Percentiles rank a stretch among this genome's conserved stretches.
These are phyloP conservation scores for Plasmodium billcollinsi DNA, from an alignment of 169 alveolate species.

Conservation along the genomic window DNA sequence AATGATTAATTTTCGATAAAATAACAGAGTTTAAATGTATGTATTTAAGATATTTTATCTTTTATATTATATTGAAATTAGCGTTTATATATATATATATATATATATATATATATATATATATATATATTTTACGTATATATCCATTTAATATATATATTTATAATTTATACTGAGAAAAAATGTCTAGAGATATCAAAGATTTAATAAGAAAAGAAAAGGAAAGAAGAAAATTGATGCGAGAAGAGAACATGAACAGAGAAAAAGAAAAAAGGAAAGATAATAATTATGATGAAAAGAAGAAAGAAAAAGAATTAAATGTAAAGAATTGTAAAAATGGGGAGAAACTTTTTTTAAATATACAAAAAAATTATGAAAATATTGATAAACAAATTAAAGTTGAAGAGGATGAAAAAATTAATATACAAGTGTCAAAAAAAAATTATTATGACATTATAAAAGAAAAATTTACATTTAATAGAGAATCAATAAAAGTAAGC, in stretches of 20 bases:
- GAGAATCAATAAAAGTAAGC: constrained; percentile 6
- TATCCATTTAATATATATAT: too few relatives aligned
- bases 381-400: neutral
- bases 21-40: too few relatives aligned
- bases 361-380: constrained; percentile 38
- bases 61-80: too few relatives aligned
- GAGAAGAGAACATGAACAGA: constrained; percentile 42
- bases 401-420: neutral
- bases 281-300: neutral
- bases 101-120: too few relatives aligned
- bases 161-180: neutral
- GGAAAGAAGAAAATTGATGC: constrained; percentile 46
- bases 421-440: neutral
- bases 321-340: neutral
- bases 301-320: neutral
- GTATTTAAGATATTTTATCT: too few relatives aligned
- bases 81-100: too few relatives aligned
- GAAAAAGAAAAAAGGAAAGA: constrained; percentile 13
- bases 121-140: too few relatives aligned
- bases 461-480: too few relatives aligned
- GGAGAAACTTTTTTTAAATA: constrained; percentile 27
- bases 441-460: neutral
- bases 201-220: constrained; percentile 57
- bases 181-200: constrained; percentile 30
- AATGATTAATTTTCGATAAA: too few relatives aligned